Percentiles rank a stretch among this genome's conserved stretches.
These are phyloP conservation scores for Dipodascopsis uninucleata DNA, from an alignment of 805 yeast genomes.

Conservation along the genomic window DNA sequence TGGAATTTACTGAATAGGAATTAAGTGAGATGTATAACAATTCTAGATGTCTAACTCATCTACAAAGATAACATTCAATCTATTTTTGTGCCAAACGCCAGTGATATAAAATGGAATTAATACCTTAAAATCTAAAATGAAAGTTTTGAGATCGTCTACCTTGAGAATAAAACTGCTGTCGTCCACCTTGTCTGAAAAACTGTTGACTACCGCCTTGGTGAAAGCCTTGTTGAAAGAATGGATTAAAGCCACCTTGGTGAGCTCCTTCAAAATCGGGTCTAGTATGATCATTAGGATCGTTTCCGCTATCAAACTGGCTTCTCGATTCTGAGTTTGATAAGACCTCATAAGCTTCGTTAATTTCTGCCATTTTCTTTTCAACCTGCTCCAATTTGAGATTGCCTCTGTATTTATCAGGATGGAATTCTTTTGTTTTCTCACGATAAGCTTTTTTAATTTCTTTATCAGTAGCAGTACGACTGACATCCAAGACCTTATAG, in stretches of 20 bases:
- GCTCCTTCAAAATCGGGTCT: constrained; percentile 10
- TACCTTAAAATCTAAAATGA: too few relatives aligned
- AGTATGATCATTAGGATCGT: constrained; percentile 43
- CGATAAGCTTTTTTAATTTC: constrained; percentile 81
- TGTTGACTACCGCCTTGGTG: constrained; percentile 5
- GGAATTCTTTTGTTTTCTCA: constrained; percentile 70
- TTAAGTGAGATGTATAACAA: too few relatives aligned
- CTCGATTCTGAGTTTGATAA: constrained; percentile 63
- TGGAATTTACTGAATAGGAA: too few relatives aligned
- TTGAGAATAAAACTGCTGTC: too few relatives aligned
- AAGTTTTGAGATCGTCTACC: too few relatives aligned
- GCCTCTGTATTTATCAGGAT: constrained; percentile 86
- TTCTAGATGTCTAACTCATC: too few relatives aligned
- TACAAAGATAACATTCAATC: too few relatives aligned
- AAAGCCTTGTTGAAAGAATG: constrained; percentile 2
- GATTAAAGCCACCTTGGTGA: constrained; percentile 1
- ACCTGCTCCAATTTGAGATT: constrained; percentile 64
- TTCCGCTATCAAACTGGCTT: constrained; percentile 63
- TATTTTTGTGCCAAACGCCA: too few relatives aligned
- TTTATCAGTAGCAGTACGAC: constrained; percentile 61
- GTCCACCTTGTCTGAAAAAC: constrained; percentile 17
- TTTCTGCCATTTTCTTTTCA: constrained; percentile 82
- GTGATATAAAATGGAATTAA: too few relatives aligned
- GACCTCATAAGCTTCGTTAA: constrained; percentile 89
- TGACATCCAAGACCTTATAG: constrained; percentile 70